phyloP scores from a whole-genome alignment of 2,329 filamentous ascomycete species.

The Aspergillus flavus region DNA sequence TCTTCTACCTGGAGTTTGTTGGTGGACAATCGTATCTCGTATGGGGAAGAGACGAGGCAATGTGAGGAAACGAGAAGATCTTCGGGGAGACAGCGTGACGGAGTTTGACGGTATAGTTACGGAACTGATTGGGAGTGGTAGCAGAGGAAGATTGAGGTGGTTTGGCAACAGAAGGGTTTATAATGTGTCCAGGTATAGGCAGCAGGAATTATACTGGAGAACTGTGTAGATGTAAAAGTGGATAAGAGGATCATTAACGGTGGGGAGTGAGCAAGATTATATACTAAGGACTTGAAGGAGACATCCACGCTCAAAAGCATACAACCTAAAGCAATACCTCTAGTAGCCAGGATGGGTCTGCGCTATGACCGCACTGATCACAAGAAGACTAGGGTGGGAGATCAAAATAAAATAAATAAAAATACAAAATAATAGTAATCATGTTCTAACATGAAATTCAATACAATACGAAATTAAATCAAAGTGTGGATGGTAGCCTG shows the following conservation, averaged over 20 bases:
- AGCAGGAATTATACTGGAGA: neutral
- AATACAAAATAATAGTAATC: neutral
- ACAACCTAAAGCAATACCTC: neutral
- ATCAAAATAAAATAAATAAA: neutral
- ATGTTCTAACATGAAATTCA: neutral
- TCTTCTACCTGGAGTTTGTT: conserved; percentile 18
- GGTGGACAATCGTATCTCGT: conserved; percentile 24
- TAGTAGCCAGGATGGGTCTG: neutral
- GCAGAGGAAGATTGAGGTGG: conserved; percentile 5
- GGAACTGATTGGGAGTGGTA: neutral
- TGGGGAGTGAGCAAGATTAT: conserved; percentile 5
- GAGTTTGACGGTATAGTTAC: conserved; percentile 7
- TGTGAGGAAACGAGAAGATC: conserved; percentile 27
- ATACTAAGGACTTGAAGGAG: conserved; percentile 12
- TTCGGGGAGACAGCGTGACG: conserved; percentile 35
- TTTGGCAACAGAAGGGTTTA: neutral
- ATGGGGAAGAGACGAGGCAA: conserved; percentile 20
- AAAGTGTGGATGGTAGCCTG: conserved; percentile 6
- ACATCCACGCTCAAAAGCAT: conserved; percentile 15
- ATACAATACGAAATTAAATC: neutral
- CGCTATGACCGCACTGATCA: conserved; percentile 25
- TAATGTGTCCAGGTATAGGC: neutral
- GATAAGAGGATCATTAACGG: neutral
- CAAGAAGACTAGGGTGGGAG: conserved; percentile 8
- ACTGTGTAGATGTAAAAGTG: neutral